phyloP scores from a whole-genome alignment of 2,329 filamentous ascomycete genomes.

The Hymenoscyphus fraxineus region DNA sequence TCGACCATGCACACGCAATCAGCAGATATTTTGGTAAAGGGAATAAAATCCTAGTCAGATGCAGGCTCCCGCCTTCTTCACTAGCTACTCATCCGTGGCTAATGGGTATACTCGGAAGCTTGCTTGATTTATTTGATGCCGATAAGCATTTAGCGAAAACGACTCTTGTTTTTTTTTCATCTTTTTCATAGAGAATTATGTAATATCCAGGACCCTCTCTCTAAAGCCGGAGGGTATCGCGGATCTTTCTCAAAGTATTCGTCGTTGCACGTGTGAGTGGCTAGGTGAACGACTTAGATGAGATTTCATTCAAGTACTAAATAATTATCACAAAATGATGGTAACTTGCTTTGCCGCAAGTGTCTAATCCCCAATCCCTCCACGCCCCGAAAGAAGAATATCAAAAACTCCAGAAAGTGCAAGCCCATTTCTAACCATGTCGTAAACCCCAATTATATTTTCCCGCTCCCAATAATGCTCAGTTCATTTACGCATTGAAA shows the following conservation, averaged over 20 bases:
- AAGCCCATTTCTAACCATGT: background rate
- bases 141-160: too few species aligned
- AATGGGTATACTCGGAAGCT: background rate
- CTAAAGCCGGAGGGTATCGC: too few species aligned
- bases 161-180: too few species aligned
- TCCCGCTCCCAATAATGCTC: background rate
- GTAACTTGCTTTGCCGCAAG: background rate
- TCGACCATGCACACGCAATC: background rate
- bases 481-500: slow-evolving; percentile 1
- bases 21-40: background rate
- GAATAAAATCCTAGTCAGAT: background rate
- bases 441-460: background rate
- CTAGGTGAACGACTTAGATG: background rate
- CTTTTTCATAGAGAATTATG: too few species aligned
- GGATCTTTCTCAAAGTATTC: too few species aligned
- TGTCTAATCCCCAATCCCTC: background rate
- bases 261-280: too few species aligned
- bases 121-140: background rate
- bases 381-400: background rate
- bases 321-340: background rate
- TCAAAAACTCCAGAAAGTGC: background rate
- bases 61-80: background rate
- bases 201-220: too few species aligned
- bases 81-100: background rate
- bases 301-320: slow-evolving; percentile 4